Conservation (phyloP, 2,329 filamentous ascomycete species). For the Periconia sp. region DNA sequence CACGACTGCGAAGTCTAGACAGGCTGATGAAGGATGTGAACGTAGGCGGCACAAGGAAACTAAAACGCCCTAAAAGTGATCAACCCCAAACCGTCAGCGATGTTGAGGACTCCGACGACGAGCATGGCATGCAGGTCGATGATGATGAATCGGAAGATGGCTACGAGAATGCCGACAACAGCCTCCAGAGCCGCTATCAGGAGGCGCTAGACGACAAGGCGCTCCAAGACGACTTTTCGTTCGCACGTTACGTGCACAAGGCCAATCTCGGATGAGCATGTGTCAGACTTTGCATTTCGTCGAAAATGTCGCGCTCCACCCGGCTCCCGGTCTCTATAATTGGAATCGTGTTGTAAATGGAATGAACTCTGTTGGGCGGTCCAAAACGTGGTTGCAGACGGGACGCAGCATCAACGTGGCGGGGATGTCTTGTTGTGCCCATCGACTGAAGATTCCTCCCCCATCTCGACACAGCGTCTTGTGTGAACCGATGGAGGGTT, state of each 20-base stretch:
- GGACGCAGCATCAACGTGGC: conserved; percentile 13
- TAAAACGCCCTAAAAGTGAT: conserved; percentile 42
- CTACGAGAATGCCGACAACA: conserved; percentile 56
- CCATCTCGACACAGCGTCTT: too few relatives aligned
- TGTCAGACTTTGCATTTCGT: conserved; percentile 3
- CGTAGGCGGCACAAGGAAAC: conserved; percentile 50
- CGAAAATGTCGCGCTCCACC: conserved; percentile 6
- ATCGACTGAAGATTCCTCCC: too few relatives aligned
- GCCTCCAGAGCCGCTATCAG: conserved; percentile 75
- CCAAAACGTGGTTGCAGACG: conserved; percentile 6
- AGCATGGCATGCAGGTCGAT: conserved; percentile 56
- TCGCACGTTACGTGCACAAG: conserved; percentile 56
- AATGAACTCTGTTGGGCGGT: conserved; percentile 3
- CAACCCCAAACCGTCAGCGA: conserved; percentile 60
- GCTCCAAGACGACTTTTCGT: conserved; percentile 57
- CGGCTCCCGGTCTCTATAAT: conserved; percentile 7
- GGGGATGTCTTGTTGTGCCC: too few relatives aligned
- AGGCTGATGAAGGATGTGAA: conserved; percentile 96
- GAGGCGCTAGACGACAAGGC: conserved; percentile 68
- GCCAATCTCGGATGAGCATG: conserved; percentile 41
- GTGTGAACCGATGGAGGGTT: too few relatives aligned
- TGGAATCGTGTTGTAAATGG: conserved; percentile 5
- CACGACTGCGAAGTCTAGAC: conserved; percentile 80
- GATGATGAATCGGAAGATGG: conserved; percentile 62
- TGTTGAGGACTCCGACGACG: conserved; percentile 58